Conservation (phyloP, 805 yeast species). For the Saturnispora diversa region DNA sequence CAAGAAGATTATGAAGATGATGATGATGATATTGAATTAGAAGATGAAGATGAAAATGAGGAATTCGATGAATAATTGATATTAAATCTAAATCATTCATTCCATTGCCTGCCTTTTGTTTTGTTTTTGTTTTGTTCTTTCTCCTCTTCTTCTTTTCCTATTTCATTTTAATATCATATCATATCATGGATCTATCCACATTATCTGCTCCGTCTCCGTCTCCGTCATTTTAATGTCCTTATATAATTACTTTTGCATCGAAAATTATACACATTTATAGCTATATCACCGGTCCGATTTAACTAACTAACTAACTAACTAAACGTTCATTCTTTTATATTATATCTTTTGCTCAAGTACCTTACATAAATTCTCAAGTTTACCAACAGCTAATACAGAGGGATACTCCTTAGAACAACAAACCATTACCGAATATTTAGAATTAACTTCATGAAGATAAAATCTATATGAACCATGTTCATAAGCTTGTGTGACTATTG, state of each 20-base stretch:
- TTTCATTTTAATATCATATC: too few species aligned
- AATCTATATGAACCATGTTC: conserved; percentile 21
- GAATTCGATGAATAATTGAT: conserved; percentile 7
- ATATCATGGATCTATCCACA: too few species aligned
- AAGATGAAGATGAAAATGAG: conserved; percentile 20
- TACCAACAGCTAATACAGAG: conserved; percentile 24
- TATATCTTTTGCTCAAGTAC: conserved; percentile 6
- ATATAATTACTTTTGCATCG: too few species aligned
- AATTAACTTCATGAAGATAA: conserved; percentile 20
- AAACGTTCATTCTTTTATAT: too few species aligned
- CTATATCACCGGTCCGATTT: too few species aligned
- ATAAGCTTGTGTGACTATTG: conserved; percentile 17
- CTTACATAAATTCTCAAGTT: conserved; percentile 16
- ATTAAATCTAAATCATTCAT: too few species aligned
- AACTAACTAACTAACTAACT: too few species aligned
- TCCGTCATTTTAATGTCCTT: not conserved
- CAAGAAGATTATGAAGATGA: conserved; percentile 26
- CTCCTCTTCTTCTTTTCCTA: not conserved
- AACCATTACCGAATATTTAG: conserved; percentile 22
- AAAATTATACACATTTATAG: too few species aligned
- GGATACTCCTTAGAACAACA: conserved; percentile 26
- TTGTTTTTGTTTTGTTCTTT: not conserved
- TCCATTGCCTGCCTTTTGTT: too few species aligned
- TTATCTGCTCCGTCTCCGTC: too few species aligned
- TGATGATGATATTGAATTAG: conserved; percentile 24